phyloP scores from a whole-genome alignment of 139 green algal species.

The Tetradesmus obliquus region DNA sequence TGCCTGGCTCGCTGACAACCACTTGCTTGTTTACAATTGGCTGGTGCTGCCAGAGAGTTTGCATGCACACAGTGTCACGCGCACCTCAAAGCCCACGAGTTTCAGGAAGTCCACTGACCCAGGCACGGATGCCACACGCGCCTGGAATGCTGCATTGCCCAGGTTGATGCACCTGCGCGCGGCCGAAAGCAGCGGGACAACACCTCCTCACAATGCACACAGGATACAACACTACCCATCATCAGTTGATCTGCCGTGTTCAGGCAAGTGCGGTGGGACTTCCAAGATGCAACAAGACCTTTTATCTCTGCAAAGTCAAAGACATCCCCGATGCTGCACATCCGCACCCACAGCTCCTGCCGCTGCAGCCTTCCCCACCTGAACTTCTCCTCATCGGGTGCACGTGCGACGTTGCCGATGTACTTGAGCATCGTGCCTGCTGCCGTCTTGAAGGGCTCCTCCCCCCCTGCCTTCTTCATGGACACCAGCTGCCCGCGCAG shows the following conservation, averaged over 20 bases:
- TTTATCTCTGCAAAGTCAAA: no score
- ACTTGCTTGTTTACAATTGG: no score
- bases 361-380: conserved; percentile 26
- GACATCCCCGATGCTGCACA: no score
- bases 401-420: conserved; percentile 84
- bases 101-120: conserved; percentile 84
- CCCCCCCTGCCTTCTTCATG: conserved; percentile 88
- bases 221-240: no score
- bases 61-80: background rate
- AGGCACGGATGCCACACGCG: conserved; percentile 73
- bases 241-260: no score
- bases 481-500: conserved; percentile 78
- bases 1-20: no score
- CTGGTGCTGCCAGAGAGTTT: no score
- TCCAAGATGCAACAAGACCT: no score
- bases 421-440: conserved; percentile 82
- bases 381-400: conserved; percentile 92
- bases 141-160: conserved; percentile 88
- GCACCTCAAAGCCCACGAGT: conserved; percentile 81
- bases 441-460: conserved; percentile 75
- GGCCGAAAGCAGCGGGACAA: background rate
- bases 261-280: no score
- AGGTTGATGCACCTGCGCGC: conserved; percentile 70
- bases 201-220: no score
- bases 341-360: background rate